These are phyloP conservation scores for Daedalea quercina DNA, from an alignment of 768 basidiomycete species.

Conservation along the genomic window DNA sequence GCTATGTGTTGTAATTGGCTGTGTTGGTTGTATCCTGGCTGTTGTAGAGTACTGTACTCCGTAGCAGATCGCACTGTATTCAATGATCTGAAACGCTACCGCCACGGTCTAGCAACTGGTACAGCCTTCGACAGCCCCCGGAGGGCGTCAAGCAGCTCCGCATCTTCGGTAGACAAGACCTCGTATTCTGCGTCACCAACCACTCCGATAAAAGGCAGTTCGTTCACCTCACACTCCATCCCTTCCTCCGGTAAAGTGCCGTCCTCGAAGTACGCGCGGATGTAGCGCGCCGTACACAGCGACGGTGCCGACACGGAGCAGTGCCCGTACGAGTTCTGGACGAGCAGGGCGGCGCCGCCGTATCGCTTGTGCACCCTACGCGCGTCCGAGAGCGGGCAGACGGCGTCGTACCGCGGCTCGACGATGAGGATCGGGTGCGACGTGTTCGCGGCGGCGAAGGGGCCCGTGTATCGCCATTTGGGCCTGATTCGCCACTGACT, in stretches of 20 bases:
- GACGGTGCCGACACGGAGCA: constrained; percentile 13
- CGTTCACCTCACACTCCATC: constrained; percentile 14
- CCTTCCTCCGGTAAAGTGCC: constrained; percentile 13
- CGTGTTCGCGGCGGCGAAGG: constrained; percentile 6
- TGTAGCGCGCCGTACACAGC: constrained; percentile 13
- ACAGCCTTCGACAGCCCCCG: neutral
- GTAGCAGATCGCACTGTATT: neutral
- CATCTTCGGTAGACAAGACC: constrained; percentile 1
- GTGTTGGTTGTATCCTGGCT: neutral
- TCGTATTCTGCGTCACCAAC: neutral
- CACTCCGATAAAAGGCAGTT: constrained; percentile 10
- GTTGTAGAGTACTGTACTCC: neutral
- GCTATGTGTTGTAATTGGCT: neutral
- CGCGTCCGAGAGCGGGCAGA: constrained; percentile 7
- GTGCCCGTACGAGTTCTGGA: constrained; percentile 10
- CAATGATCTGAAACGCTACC: neutral
- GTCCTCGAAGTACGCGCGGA: constrained; percentile 12
- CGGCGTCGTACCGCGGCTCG: constrained; percentile 6
- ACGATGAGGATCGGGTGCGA: constrained; percentile 6
- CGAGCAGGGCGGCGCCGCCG: constrained; percentile 6
- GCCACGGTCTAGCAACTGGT: neutral
- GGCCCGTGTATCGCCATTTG: constrained; percentile 2
- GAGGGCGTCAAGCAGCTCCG: constrained; percentile 1
- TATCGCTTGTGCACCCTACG: neutral
- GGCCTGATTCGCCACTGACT: constrained; percentile 4